Conservation (phyloP, 805 yeast species). For the Wickerhamomyces strasburgensis region DNA sequence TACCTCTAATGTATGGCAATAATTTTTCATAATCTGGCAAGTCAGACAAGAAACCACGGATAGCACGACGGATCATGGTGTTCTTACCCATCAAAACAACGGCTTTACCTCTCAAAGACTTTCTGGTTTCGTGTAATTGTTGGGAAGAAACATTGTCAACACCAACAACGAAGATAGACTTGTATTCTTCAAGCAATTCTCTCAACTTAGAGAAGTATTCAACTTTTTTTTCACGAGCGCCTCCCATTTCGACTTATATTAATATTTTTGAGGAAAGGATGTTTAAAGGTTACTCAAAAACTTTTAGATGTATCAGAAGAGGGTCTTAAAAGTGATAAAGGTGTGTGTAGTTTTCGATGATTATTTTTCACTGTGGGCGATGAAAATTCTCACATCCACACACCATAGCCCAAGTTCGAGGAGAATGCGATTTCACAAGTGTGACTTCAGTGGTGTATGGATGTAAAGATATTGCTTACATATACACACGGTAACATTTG, state of each 20-base stretch:
- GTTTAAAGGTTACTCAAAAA: constrained; percentile 60
- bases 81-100: constrained; percentile 99
- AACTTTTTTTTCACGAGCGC: constrained; percentile 94
- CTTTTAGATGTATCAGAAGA: not conserved
- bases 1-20: constrained; percentile 93
- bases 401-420: not conserved
- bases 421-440: not conserved
- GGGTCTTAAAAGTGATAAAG: not conserved
- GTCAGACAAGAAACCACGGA: constrained; percentile 91
- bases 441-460: not conserved
- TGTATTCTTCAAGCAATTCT: constrained; percentile 93
- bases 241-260: constrained; percentile 95
- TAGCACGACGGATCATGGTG: constrained; percentile 99
- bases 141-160: constrained; percentile 99
- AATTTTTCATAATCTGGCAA: constrained; percentile 95
- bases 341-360: not conserved
- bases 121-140: constrained; percentile 99
- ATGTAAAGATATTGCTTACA: not conserved
- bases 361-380: not conserved
- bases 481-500: no score
- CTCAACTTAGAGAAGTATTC: constrained; percentile 95
- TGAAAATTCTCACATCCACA: not conserved
- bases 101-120: constrained; percentile 90
- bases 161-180: constrained; percentile 98
- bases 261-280: constrained; percentile 64